These are phyloP conservation scores for Starmerella powellii DNA, from an alignment of 805 yeast species.

Conservation along the genomic window DNA sequence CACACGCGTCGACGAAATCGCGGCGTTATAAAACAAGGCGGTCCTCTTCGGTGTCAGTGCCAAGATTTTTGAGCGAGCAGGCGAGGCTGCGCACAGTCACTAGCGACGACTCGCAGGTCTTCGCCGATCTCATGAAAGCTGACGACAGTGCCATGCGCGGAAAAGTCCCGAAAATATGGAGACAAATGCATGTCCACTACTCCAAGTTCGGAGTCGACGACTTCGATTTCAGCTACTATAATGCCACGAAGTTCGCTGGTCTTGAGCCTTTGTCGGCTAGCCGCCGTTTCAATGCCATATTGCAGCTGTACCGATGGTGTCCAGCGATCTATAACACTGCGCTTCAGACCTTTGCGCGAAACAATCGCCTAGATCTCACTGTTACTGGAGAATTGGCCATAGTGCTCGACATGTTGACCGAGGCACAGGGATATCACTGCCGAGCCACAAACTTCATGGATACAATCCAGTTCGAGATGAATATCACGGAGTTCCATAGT, in stretches of 20 bases:
- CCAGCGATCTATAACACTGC: slow-evolving; percentile 61
- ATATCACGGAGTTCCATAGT: slow-evolving; percentile 1
- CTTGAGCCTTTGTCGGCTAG: slow-evolving; percentile 79
- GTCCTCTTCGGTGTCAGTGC: slow-evolving; percentile 28
- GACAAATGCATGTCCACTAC: slow-evolving; percentile 63
- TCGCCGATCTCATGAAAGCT: slow-evolving; percentile 10
- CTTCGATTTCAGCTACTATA: slow-evolving; percentile 80
- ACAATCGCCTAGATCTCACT: slow-evolving; percentile 26
- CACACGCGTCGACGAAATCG: slow-evolving; percentile 5
- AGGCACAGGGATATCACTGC: slow-evolving; percentile 68
- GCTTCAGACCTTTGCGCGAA: slow-evolving; percentile 43
- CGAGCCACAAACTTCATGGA: slow-evolving; percentile 69
- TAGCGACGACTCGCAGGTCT: slow-evolving; percentile 11
- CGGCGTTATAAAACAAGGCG: slow-evolving; percentile 13
- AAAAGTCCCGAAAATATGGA: slow-evolving; percentile 60
- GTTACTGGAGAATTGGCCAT: slow-evolving; percentile 75
- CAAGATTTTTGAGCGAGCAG: slow-evolving; percentile 47
- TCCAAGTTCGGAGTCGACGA: slow-evolving; percentile 87
- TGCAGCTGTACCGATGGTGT: slow-evolving; percentile 69
- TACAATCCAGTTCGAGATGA: slow-evolving; percentile 30
- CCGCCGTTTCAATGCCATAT: slow-evolving; percentile 60
- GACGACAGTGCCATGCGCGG: slow-evolving; percentile 22
- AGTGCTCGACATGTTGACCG: slow-evolving; percentile 78
- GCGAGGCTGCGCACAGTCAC: slow-evolving; percentile 28
- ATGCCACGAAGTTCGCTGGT: slow-evolving; percentile 63